Conservation (phyloP, 1,284 basidiomycete genomes). For the Tetrapyrgos nigripes region DNA sequence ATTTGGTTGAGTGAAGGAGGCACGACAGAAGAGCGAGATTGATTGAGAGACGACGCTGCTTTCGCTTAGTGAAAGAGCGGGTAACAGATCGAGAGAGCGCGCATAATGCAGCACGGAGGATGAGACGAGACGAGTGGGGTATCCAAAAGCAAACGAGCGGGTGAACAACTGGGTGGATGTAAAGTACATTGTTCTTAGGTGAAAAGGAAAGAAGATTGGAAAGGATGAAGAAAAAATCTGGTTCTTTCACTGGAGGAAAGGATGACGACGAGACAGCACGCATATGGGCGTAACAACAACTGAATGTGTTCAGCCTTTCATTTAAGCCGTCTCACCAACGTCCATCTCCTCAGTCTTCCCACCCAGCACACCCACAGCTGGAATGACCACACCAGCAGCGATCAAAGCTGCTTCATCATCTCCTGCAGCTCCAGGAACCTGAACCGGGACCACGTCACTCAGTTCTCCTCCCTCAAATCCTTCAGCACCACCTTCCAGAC, state of each 20-base stretch:
- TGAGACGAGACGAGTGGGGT: background rate
- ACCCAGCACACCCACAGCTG: constrained; percentile 13
- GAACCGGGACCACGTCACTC: constrained; percentile 38
- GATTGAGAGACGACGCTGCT: constrained; percentile 9
- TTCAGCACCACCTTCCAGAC: constrained; percentile 31
- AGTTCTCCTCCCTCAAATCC: constrained; percentile 33
- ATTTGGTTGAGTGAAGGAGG: background rate
- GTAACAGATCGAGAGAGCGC: background rate
- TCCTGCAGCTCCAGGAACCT: constrained; percentile 10
- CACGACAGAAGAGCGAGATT: constrained; percentile 1
- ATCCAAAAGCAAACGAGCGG: background rate
- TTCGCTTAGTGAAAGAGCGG: background rate
- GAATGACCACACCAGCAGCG: constrained; percentile 22
- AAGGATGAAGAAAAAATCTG: background rate
- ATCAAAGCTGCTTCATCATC: constrained; percentile 31
- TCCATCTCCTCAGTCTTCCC: constrained; percentile 35
- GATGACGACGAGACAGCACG: background rate
- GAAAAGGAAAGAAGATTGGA: background rate
- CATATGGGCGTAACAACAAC: background rate
- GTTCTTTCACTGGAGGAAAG: background rate
- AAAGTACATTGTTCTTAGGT: background rate
- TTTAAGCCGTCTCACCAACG: constrained; percentile 26
- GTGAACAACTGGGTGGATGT: background rate
- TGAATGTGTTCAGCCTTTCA: constrained; percentile 1
- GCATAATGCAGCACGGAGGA: background rate